A percentile compares a stretch with the other conserved stretches of the same genome.
These are phyloP conservation scores for Leishmania turanica DNA, from an alignment of 208 protist genomes.

Conservation along the genomic window DNA sequence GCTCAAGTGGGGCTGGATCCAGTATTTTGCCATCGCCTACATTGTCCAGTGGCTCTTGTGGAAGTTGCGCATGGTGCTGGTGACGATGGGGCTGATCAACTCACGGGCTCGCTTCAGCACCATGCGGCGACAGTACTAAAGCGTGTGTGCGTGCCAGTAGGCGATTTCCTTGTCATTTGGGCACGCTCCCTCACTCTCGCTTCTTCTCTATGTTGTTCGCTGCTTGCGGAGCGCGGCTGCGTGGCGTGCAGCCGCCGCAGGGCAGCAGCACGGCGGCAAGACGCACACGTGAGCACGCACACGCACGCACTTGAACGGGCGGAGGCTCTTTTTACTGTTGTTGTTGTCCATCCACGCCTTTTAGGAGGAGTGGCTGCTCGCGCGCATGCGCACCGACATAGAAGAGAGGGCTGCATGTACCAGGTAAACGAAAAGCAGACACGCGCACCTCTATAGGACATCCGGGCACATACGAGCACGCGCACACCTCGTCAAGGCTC, in stretches of 20 bases:
- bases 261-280: not conserved
- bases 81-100: constrained; percentile 55
- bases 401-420: not conserved
- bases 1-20: constrained; percentile 86
- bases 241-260: not conserved
- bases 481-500: not conserved
- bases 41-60: constrained; percentile 76
- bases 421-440: not conserved
- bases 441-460: no score
- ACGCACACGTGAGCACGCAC: not conserved
- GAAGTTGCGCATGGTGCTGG: constrained; percentile 64
- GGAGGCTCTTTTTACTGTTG: not conserved
- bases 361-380: not conserved
- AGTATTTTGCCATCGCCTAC: constrained; percentile 83
- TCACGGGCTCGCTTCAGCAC: constrained; percentile 57
- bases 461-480: no score
- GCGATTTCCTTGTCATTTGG: not conserved
- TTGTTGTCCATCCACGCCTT: not conserved
- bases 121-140: constrained; percentile 21
- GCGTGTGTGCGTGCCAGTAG: not conserved
- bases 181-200: no score
- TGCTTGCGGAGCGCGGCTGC: not conserved
- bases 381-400: not conserved
- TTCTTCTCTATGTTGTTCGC: not conserved
- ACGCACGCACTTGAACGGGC: not conserved